A percentile compares a stretch with the other conserved stretches of the same genome.
These are phyloP conservation scores for Cercospora janseana DNA, from an alignment of 2,329 filamentous ascomycete species.

Conservation along the genomic window DNA sequence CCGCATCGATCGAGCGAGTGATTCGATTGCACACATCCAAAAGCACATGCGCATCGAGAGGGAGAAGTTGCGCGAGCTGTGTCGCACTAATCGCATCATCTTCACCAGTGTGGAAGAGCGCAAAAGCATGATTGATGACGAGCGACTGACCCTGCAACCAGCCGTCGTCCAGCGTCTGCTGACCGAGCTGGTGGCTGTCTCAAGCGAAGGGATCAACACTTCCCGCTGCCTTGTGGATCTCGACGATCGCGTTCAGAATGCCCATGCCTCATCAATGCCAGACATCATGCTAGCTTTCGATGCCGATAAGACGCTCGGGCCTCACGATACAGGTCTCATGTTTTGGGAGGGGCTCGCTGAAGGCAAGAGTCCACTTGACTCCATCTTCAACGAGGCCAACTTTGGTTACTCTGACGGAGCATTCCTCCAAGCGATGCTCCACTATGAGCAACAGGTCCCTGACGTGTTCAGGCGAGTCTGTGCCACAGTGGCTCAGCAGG, in stretches of 20 bases:
- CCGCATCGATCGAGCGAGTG: slow-evolving; percentile 28
- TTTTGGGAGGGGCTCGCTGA: slow-evolving; percentile 49
- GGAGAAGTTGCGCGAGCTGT: slow-evolving; percentile 45
- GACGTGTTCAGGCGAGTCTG: slow-evolving; percentile 49
- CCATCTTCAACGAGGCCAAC: slow-evolving; percentile 48
- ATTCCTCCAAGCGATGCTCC: slow-evolving; percentile 55
- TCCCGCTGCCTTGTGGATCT: not conserved
- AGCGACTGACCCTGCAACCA: not conserved
- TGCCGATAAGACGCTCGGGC: slow-evolving; percentile 56
- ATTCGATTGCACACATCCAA: slow-evolving; percentile 42
- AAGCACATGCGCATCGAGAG: slow-evolving; percentile 53
- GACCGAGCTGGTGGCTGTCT: not conserved
- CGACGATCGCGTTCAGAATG: not conserved
- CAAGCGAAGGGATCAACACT: not conserved
- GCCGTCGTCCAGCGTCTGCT: not conserved
- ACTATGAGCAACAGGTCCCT: slow-evolving; percentile 52
- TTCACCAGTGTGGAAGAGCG: slow-evolving; percentile 41
- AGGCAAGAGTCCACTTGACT: slow-evolving; percentile 54
- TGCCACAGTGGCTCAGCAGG: slow-evolving; percentile 42
- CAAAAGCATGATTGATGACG: not conserved
- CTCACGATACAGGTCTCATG: slow-evolving; percentile 50
- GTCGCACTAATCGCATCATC: slow-evolving; percentile 48
- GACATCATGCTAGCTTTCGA: slow-evolving; percentile 57
- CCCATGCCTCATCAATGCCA: slow-evolving; percentile 21
- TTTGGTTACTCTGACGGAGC: slow-evolving; percentile 54